Evolutionary conservation across 768 basidiomycete genomes (phyloP).

Genomic region (Rubroboletus satanas): DNA sequence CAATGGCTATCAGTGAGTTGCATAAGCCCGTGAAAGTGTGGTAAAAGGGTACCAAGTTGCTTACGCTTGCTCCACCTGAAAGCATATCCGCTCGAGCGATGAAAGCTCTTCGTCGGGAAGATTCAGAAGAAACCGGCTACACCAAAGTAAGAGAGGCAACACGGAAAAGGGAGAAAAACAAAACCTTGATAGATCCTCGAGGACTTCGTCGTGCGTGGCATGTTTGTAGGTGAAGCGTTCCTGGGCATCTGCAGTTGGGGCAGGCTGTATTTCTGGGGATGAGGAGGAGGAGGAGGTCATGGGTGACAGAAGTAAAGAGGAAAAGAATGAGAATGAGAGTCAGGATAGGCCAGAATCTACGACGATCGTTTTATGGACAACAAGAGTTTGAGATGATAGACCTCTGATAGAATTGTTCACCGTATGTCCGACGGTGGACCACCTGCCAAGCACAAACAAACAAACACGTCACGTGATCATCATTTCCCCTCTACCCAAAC

Average conservation of each 20-base stretch:
- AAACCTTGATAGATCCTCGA: slow-evolving; percentile 88
- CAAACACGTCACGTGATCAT: slow-evolving; percentile 19
- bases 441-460: slow-evolving; percentile 24
- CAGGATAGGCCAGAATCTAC: slow-evolving; percentile 23
- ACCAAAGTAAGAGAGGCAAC: slow-evolving; percentile 13
- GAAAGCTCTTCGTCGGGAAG: slow-evolving; percentile 90
- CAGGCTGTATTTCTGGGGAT: slow-evolving; percentile 64
- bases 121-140: slow-evolving; percentile 93
- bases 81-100: slow-evolving; percentile 91
- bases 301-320: slow-evolving; percentile 24
- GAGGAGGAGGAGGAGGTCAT: slow-evolving; percentile 81
- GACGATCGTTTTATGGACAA: slow-evolving; percentile 34
- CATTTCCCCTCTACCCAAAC: not conserved
- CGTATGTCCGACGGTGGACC: slow-evolving; percentile 14
- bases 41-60: slow-evolving; percentile 31
- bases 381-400: slow-evolving; percentile 26
- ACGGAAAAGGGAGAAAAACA: slow-evolving; percentile 12
- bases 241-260: slow-evolving; percentile 38
- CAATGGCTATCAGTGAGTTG: slow-evolving; percentile 66
- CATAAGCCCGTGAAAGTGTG: slow-evolving; percentile 13
- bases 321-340: slow-evolving; percentile 32
- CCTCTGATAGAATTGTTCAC: slow-evolving; percentile 23
- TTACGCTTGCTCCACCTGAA: slow-evolving; percentile 98
- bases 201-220: slow-evolving; percentile 77
- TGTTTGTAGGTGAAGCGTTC: slow-evolving; percentile 59